A percentile compares a stretch with the other conserved stretches of the same genome.
phyloP scores from a whole-genome alignment of 352 stramenopile species.

The Paralagenidium karlingii region DNA sequence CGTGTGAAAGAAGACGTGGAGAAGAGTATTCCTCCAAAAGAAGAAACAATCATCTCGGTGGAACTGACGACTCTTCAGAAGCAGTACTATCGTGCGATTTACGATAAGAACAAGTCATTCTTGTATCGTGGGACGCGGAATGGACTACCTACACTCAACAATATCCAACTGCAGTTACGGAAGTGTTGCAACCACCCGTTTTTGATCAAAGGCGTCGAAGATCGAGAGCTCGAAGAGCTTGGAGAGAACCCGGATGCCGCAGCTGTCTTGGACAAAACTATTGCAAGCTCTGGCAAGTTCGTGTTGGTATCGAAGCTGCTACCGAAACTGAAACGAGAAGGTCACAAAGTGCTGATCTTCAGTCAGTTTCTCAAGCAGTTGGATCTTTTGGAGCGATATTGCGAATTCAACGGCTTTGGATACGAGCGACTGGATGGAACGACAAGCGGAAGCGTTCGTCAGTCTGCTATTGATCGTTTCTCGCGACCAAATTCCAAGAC shows the following conservation, averaged over 20 bases:
- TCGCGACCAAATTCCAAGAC: constrained; percentile 89
- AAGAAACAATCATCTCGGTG: constrained; percentile 93
- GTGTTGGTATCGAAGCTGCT: constrained; percentile 85
- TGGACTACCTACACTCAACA: constrained; percentile 89
- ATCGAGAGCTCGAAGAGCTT: constrained; percentile 70
- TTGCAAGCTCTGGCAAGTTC: constrained; percentile 79
- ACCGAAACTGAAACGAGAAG: constrained; percentile 85
- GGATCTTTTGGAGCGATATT: constrained; percentile 91
- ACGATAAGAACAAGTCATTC: constrained; percentile 99
- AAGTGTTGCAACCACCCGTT: constrained; percentile 99
- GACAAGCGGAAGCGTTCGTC: constrained; percentile 78
- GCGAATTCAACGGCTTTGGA: constrained; percentile 77
- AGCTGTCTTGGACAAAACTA: constrained; percentile 74
- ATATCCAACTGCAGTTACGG: constrained; percentile 98
- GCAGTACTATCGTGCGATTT: constrained; percentile 98
- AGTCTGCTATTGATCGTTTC: constrained; percentile 95
- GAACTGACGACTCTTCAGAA: constrained; percentile 98
- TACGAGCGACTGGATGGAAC: constrained; percentile 87
- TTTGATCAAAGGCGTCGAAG: constrained; percentile 92
- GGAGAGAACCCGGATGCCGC: constrained; percentile 24
- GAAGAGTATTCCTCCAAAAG: constrained; percentile 93
- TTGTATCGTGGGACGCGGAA: constrained; percentile 85
- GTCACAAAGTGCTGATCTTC: constrained; percentile 93
- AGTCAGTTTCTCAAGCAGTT: constrained; percentile 91
- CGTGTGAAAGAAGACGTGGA: constrained; percentile 97